Evolutionary conservation across 2,329 filamentous ascomycete genomes (phyloP).

Genomic region (Gnomoniopsis smithogilvyi): DNA sequence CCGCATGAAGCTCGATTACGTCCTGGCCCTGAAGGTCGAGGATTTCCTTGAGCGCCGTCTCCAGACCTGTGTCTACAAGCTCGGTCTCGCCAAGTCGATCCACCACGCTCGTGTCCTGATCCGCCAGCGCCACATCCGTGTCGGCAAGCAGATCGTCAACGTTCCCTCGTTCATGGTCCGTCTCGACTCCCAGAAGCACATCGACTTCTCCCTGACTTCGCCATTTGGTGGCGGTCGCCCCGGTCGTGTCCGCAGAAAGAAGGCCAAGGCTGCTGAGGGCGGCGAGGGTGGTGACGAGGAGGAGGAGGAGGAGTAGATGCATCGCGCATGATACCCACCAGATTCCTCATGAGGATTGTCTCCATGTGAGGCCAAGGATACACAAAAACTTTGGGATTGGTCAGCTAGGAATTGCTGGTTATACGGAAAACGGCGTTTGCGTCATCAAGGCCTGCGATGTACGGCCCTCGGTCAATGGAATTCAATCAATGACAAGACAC

Average conservation of each 20-base stretch:
- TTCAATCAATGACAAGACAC: slow-evolving; percentile 19
- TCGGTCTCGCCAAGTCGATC: slow-evolving; percentile 99
- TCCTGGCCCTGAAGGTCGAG: slow-evolving; percentile 97
- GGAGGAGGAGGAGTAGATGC: slow-evolving; percentile 74
- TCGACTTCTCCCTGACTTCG: slow-evolving; percentile 96
- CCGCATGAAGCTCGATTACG: slow-evolving; percentile 99
- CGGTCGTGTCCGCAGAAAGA: slow-evolving; percentile 99
- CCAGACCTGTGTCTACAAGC: slow-evolving; percentile 99
- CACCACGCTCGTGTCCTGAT: slow-evolving; percentile 99
- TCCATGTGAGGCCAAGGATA: background rate
- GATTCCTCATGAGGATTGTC: background rate
- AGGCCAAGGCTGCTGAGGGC: slow-evolving; percentile 93
- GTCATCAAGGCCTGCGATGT: slow-evolving; percentile 16
- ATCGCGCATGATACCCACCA: slow-evolving; percentile 18
- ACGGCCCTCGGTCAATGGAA: slow-evolving; percentile 18
- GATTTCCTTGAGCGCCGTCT: slow-evolving; percentile 99
- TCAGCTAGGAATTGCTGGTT: slow-evolving; percentile 18
- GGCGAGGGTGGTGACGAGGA: slow-evolving; percentile 77
- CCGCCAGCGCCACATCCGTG: slow-evolving; percentile 98
- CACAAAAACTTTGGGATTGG: slow-evolving; percentile 18
- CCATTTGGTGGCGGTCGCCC: slow-evolving; percentile 96
- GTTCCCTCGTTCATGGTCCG: slow-evolving; percentile 99
- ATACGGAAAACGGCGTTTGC: slow-evolving; percentile 19
- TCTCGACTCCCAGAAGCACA: slow-evolving; percentile 99
- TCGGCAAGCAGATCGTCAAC: slow-evolving; percentile 99